These are phyloP conservation scores for Phytophthora foliorum DNA, from an alignment of 352 stramenopile species.

Conservation along the genomic window DNA sequence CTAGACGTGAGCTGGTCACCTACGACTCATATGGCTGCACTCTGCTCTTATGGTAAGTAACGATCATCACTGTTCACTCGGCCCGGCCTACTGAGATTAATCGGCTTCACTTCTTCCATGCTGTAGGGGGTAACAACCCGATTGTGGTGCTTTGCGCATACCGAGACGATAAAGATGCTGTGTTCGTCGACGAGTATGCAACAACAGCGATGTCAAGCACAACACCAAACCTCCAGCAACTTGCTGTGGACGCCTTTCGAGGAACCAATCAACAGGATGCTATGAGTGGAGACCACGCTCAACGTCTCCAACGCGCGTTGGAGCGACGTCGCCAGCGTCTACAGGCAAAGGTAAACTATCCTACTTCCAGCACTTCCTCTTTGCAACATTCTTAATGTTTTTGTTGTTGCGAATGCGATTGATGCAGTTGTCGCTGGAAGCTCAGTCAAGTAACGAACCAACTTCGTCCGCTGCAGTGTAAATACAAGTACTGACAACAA, in stretches of 20 bases:
- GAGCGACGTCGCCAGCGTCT: slow-evolving; percentile 59
- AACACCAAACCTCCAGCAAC: slow-evolving; percentile 23
- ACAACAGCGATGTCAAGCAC: slow-evolving; percentile 4
- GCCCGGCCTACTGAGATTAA: neutral
- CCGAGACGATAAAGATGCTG: slow-evolving; percentile 51
- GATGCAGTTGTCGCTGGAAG: slow-evolving; percentile 29
- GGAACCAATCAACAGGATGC: slow-evolving; percentile 17
- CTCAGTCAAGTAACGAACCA: slow-evolving; percentile 13
- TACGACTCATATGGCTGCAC: slow-evolving; percentile 66
- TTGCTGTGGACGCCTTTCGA: slow-evolving; percentile 13
- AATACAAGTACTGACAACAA: neutral
- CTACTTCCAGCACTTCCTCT: neutral
- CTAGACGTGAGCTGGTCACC: slow-evolving; percentile 72
- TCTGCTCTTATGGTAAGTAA: slow-evolving; percentile 64
- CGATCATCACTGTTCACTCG: neutral
- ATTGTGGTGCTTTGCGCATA: slow-evolving; percentile 70
- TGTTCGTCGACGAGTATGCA: slow-evolving; percentile 22
- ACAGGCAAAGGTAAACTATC: slow-evolving; percentile 46
- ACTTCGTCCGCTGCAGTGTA: slow-evolving; percentile 23
- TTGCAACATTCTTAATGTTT: neutral
- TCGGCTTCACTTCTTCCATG: neutral
- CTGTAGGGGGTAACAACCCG: slow-evolving; percentile 58
- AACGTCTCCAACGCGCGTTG: slow-evolving; percentile 55
- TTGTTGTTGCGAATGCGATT: neutral
- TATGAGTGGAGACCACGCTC: slow-evolving; percentile 28